Evolutionary conservation across 345 rosid genomes (phyloP), one percentile per base, ranked within the genome.

Genomic region (Citrus cavaleriei): DNA sequence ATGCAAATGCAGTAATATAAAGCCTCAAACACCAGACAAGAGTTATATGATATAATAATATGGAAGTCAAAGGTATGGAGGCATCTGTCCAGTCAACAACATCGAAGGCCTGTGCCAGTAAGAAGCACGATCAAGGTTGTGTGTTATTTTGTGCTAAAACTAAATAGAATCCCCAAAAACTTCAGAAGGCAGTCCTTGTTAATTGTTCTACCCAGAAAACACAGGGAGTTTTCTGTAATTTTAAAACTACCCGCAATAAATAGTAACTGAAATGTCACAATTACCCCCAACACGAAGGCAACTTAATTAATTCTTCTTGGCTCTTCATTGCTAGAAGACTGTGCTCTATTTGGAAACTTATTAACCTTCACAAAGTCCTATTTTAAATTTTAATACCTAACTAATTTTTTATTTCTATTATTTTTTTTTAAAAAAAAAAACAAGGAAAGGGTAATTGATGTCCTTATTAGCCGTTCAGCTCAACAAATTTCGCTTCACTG

Each of bases 1-100:
- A 46, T 13, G 51, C 51, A 46, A 46, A 13, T 46, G 51, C 14
- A 46, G 18, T 12, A 46, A 46, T 46, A 13, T 46, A 12, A 13
- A 46, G 4, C 1, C 5, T 7, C 5, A 54, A n/a, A 65, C 16
- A n/a, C 61, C 30, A 49, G 71, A 46, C 62, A 2, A 30, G 62
- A 35, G 35, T 34, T 65, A 9, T 18, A 16, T 2, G 1, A 22
- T 64, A 59, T 16, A 6, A 73, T 6, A 9, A 38, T 38, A 79
- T 66, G 32, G 10, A 38, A 81, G 78, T 81, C 78, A 78, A 81
- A 78, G 32, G 10, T 4, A 30, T 38, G 75, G 71, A 77, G 68
- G 76, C 58, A 67, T 76, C 75, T 71, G 78, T 68, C 28, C 30
- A 66, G 83, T 82, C 80, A 79, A 81, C 79, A 67, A 21, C 71